phyloP scores from a whole-genome alignment of 768 basidiomycete genomes.

The Inosperma sp. region DNA sequence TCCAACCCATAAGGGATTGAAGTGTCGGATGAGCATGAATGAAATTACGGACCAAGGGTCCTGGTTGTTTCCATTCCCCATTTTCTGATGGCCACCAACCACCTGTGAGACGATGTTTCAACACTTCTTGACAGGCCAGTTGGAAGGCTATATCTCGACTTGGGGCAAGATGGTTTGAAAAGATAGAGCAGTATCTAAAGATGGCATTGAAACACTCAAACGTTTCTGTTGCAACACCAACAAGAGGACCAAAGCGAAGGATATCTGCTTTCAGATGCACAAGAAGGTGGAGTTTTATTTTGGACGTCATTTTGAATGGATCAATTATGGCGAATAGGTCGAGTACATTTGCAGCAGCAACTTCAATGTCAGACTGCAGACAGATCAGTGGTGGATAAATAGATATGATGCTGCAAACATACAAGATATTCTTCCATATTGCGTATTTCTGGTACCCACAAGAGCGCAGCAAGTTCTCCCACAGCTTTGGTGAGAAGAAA shows the following conservation, averaged over 20 bases:
- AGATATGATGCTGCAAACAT: constrained; percentile 8
- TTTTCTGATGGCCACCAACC: neutral
- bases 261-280: constrained; percentile 27
- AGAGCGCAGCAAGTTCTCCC: constrained; percentile 29
- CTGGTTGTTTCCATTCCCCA: constrained; percentile 12
- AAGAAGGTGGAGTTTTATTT: constrained; percentile 33
- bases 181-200: constrained; percentile 31
- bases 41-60: constrained; percentile 10
- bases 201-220: constrained; percentile 38
- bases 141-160: constrained; percentile 31
- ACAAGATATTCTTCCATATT: constrained; percentile 34
- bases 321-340: constrained; percentile 33
- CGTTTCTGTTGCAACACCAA: constrained; percentile 24
- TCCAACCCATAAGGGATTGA: constrained; percentile 12
- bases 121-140: constrained; percentile 17
- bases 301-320: constrained; percentile 26
- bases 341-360: constrained; percentile 25
- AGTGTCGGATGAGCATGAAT: constrained; percentile 10
- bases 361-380: constrained; percentile 14
- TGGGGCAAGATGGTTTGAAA: constrained; percentile 36
- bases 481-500: constrained; percentile 24
- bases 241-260: constrained; percentile 25
- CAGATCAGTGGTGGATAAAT: neutral
- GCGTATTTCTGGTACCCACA: constrained; percentile 38
- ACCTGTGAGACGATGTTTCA: constrained; percentile 5